Evolutionary conservation across 176 grass and related monocot species (phyloP), one percentile per base, ranked within the genome.

Genomic region (Carex myosuroides): DNA sequence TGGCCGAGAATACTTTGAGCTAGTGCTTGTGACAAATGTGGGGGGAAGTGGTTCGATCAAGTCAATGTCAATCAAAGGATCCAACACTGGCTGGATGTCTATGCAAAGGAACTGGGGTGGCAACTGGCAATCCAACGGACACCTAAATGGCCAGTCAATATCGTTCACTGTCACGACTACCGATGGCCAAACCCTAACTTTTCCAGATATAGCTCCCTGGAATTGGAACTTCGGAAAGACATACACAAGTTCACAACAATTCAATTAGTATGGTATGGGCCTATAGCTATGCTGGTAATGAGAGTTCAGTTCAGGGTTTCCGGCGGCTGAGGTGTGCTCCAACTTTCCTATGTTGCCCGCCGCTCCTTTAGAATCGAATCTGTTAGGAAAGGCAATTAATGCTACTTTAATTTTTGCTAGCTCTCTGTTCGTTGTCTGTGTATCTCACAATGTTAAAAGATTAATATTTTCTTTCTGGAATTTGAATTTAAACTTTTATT

Each of bases 181-280:
- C 3, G 90, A 92, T 1, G 82, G 77, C 9, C 87, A 89, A 86
- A 85, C 77, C 18, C 70, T 92, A 24, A 80, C 62, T 52, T 92
- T 89, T 64, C 3, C 16, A 37, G 55, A 85, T 66, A 58, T 87
- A 78, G 85, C 81, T 46, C 52, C 64, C n/a, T 64, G 9, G 13
- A 29, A n/a, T 22, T 92, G 90, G 90, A 78, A 44, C 50, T 92
- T 92, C 35, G 90, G 90, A 1, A 85, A 92, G 52, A 83, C 90
- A 1, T 92, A 89, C 8, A 57, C 85, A 1, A 92, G 85, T 22
- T 78, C 80, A 32, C 53, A 82, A 6, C 90, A 92, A 79, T 92
- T 92, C 84, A 67, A 89, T 3, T 84, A 82, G 62, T 44, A 9
- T 26, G 1, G 26, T 26, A 26, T 26, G 26, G 26, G 26, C 26